These are phyloP conservation scores for Medicago lupulina DNA, from an alignment of 306 rosid genomes.

Conservation along the genomic window DNA sequence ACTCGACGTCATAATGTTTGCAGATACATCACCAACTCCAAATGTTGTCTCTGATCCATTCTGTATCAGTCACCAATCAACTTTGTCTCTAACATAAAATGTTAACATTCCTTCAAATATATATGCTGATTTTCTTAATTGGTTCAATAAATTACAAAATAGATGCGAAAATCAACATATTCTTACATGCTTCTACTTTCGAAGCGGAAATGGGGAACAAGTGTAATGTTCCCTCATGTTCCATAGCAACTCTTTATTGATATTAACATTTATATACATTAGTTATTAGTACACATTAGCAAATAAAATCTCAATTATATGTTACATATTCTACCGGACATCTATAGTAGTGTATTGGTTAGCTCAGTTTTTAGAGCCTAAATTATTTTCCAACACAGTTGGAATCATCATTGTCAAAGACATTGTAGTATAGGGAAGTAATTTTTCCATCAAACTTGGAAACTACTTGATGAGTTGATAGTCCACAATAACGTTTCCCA, in stretches of 20 bases:
- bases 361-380: constrained; percentile 14
- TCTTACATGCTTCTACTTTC: background rate
- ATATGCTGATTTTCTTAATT: background rate
- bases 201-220: background rate
- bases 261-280: constrained; percentile 36
- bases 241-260: background rate
- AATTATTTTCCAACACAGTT: constrained; percentile 61
- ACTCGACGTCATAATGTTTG: no score
- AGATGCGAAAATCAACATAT: background rate
- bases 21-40: no score
- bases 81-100: background rate
- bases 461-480: constrained; percentile 69
- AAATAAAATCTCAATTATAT: constrained; percentile 8
- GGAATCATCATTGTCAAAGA: constrained; percentile 50
- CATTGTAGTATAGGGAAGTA: constrained; percentile 83
- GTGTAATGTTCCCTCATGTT: background rate
- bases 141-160: constrained; percentile 8
- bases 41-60: background rate
- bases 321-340: background rate
- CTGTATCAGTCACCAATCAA: background rate
- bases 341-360: background rate
- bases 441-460: constrained; percentile 83
- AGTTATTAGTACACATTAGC: constrained; percentile 16
- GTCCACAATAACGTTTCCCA: constrained; percentile 74
- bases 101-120: background rate